Evolutionary conservation across 2,329 filamentous ascomycete species (phyloP), one percentile per base, ranked within the genome.

Genomic region (Akanthomyces uredinophilus): DNA sequence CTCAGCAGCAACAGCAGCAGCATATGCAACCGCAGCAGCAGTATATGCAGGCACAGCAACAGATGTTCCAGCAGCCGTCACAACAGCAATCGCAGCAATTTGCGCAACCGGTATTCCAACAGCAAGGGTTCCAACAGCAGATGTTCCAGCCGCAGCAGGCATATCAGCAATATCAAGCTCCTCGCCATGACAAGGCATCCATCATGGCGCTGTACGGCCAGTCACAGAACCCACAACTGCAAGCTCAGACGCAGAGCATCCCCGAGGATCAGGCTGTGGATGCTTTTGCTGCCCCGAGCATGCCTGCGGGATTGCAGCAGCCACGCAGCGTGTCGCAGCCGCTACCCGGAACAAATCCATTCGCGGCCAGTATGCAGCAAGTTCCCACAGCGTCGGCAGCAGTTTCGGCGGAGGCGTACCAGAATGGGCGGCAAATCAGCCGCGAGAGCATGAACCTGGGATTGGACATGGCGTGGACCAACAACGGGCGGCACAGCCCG

Each of bases 121-220:
- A 60, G 32, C 55, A 58, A 46, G 44, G n/a, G 10, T 29, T 41
- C 11, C 55, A 65, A 46, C 70, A 68, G 22, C 68, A 61, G 43
- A 41, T 57, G 47, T 47, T 37, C n/a, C 53, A 65, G 35, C 55
- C 61, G n/a, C 68, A 68, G 46, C 59, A 39, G 13, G 43, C 72
- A 70, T 75, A 77, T 55, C 74, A 69, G 37, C 70, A 71, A 60
- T 74, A 73, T 35, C 76, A 78, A 56, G 77, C 79, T 18, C 77
- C 78, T 47, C 78, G 83, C 37, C 81, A 87, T 35, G 86, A 92
- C 68, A 93, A 90, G 65, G 85, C 84, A 3, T 88, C 88, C 5
- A 94, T 95, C 63, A 79, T 94, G 72, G 88, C 90, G 6, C 75
- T 95, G 13, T 94, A 91, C 74, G 87, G 84, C 70, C 83, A 87